These are phyloP conservation scores for Rhizopus delemar DNA, from an alignment of 371 early-diverging fungal species.

Conservation along the genomic window DNA sequence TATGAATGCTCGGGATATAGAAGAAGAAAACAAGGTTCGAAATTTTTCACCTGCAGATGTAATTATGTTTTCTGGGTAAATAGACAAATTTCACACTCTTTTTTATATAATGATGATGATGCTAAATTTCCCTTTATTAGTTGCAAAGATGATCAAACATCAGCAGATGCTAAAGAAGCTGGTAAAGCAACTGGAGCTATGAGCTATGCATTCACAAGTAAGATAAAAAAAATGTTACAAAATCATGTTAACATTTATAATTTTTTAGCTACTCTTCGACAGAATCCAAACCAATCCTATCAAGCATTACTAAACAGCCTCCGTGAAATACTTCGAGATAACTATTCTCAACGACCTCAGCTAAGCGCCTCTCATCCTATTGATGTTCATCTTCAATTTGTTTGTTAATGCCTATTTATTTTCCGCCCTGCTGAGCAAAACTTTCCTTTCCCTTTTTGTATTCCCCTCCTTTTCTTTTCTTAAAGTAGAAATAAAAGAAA, in stretches of 20 bases:
- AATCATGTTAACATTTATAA: neutral
- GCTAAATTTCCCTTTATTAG: constrained; percentile 4
- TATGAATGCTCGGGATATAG: constrained; percentile 38
- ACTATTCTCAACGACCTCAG: constrained; percentile 36
- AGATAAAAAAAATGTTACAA: constrained; percentile 5
- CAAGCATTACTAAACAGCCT: constrained; percentile 31
- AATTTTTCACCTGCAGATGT: constrained; percentile 75
- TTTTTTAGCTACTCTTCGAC: constrained; percentile 21
- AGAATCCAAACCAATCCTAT: constrained; percentile 35
- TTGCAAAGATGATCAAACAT: constrained; percentile 90
- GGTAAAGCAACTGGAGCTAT: constrained; percentile 76
- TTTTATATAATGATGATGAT: neutral
- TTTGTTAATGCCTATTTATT: no score
- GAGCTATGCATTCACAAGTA: constrained; percentile 77
- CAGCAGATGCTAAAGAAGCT: constrained; percentile 76
- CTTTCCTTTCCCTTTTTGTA: no score
- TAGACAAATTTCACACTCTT: constrained; percentile 62
- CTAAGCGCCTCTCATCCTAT: constrained; percentile 36
- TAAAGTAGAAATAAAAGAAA: no score
- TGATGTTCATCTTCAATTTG: constrained; percentile 32
- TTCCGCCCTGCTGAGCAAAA: no score
- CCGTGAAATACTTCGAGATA: constrained; percentile 29
- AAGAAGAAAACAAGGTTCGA: constrained; percentile 38
- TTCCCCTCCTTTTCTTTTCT: no score
- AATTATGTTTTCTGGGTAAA: constrained; percentile 81